Base-by-base conservation (phyloP, 1,284 basidiomycete species). In the Cutaneotrichosporon sp. region DNA sequence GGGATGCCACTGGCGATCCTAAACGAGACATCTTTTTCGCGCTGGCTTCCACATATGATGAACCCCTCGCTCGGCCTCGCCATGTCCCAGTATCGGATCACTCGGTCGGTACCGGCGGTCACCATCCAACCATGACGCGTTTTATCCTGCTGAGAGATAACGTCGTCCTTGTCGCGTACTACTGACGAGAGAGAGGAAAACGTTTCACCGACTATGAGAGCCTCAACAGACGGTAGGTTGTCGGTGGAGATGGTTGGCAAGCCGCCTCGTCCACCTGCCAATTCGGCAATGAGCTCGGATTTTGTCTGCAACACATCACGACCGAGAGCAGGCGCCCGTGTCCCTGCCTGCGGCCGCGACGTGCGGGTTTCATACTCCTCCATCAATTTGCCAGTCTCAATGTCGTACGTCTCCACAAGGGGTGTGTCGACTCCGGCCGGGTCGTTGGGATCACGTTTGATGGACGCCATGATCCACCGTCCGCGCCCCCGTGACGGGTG, bases 391-490 rank as follows among this genome's bases (percentile, higher is more conserved):
- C 69, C 72, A 0, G 68, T 70, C 46, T 72, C 73, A 33, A 77
- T 67, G 54, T 76, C 74, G 58, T 71, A 72, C 5, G 70, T 67
- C 42, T 72, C 66, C 7, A 76, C 66, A 3, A 72, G 45, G 4
- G 68, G 65, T 4, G 32, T 38, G 8, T 52, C 52, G 5, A 39
- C 26, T 11, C 38, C 38, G n/a, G 38, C 38, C n/a, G 38, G 38
- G 38, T 41, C 38, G 10, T 41, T 24, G 4, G 61, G 51, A 34
- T 48, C 51, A 1, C 57, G 57, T n/a, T 50, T 45, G 5, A 59
- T 75, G 0, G 90, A 83, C 24, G 94, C 87, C 72, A 94, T 83
- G 24, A 97, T 79, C 89, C 90, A 96, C 42, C 86, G 84, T 0
- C 90, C 90, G 57, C 71, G 71, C 1, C 79, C 78, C 55, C 85